Evolutionary conservation across 805 yeast genomes (phyloP).

Genomic region (Blastobotrys mokoenaii): DNA sequence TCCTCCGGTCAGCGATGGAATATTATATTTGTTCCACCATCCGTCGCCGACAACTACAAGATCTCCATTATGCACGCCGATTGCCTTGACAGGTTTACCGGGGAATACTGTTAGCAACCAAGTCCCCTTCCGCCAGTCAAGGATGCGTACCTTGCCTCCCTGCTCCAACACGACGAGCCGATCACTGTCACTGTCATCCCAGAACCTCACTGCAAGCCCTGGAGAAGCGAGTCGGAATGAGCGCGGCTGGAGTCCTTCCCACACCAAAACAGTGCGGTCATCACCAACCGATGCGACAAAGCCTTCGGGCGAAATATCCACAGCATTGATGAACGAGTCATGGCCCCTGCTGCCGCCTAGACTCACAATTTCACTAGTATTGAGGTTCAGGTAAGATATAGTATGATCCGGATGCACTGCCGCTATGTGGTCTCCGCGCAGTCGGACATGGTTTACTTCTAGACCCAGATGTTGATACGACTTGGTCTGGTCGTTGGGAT

Average conservation of each 20-base stretch:
- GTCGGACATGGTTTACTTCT: conserved; percentile 10
- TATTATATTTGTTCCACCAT: conserved; percentile 28
- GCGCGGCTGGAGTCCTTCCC: conserved; percentile 20
- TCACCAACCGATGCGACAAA: conserved; percentile 27
- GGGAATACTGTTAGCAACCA: conserved; percentile 30
- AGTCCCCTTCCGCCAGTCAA: conserved; percentile 28
- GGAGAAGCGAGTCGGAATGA: conserved; percentile 15
- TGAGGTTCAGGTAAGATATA: conserved; percentile 11
- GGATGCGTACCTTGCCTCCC: conserved; percentile 25
- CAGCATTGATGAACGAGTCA: conserved; percentile 22
- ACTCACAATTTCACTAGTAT: not conserved
- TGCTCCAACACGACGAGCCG: conserved; percentile 29
- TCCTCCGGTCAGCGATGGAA: conserved; percentile 25
- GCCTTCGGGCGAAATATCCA: conserved; percentile 28
- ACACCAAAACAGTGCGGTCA: conserved; percentile 25
- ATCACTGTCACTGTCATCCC: conserved; percentile 26
- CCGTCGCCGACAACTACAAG: conserved; percentile 29
- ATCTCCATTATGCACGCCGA: conserved; percentile 20
- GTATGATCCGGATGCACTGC: conserved; percentile 19
- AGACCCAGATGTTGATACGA: conserved; percentile 14
- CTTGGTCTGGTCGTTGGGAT: not conserved
- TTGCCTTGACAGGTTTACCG: conserved; percentile 16
- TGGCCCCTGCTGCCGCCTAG: conserved; percentile 16
- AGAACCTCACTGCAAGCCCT: conserved; percentile 27
- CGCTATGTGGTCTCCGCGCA: conserved; percentile 11